phyloP scores from a whole-genome alignment of 169 alveolate species.

The Cryptosporidium ubiquitum region DNA sequence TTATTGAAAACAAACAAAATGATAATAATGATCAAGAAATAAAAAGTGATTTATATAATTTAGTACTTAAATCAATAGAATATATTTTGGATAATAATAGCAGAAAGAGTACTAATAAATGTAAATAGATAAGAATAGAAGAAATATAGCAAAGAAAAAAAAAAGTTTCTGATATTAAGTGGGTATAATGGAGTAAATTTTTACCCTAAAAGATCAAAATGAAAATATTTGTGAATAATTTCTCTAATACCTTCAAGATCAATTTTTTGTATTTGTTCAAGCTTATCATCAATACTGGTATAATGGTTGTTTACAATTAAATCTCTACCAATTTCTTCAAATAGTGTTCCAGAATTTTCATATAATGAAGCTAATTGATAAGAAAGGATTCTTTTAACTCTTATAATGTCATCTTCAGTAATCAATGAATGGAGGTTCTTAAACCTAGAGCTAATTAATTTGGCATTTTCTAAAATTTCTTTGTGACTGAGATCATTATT shows the following conservation, averaged over 20 bases:
- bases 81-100: neutral
- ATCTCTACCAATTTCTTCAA: conserved; percentile 62
- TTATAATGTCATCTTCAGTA: conserved; percentile 38
- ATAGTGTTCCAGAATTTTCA: conserved; percentile 8
- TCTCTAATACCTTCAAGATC: neutral
- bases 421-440: conserved; percentile 1
- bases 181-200: neutral
- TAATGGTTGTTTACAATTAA: conserved; percentile 1
- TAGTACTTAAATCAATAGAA: conserved; percentile 30
- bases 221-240: conserved; percentile 13
- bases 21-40: neutral
- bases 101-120: neutral
- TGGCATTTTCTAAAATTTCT: conserved; percentile 4
- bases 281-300: conserved; percentile 11
- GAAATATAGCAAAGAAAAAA: neutral
- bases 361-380: conserved; percentile 13
- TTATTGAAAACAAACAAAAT: neutral
- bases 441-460: neutral
- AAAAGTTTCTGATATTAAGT: too few relatives aligned
- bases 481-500: conserved; percentile 9
- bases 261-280: conserved; percentile 12
- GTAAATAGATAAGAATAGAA: neutral
- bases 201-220: neutral
- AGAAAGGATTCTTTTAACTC: conserved; percentile 21
- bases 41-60: neutral